Percentiles rank a stretch among this genome's conserved stretches.
These are phyloP conservation scores for Aureobasidium uvarum DNA, from an alignment of 2,329 filamentous ascomycete genomes.

Conservation along the genomic window DNA sequence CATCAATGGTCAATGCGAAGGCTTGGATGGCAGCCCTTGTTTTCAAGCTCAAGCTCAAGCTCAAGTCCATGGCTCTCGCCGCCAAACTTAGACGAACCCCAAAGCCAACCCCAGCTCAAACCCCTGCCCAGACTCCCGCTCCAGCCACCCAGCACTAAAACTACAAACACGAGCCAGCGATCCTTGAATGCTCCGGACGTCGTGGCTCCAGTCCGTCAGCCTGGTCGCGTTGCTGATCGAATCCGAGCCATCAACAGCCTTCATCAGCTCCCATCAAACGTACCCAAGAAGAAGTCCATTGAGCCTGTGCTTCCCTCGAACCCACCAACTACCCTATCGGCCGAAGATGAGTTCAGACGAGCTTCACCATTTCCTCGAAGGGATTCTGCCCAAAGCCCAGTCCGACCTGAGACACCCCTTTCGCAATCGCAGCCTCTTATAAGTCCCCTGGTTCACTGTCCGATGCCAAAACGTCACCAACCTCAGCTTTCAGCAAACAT, in stretches of 20 bases:
- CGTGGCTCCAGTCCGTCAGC: not conserved
- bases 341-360: not conserved
- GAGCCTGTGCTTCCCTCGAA: not conserved
- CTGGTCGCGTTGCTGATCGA: slow-evolving; percentile 28
- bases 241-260: slow-evolving; percentile 27
- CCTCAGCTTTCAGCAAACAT: not conserved
- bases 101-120: slow-evolving; percentile 1
- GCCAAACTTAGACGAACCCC: slow-evolving; percentile 20
- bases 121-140: not conserved
- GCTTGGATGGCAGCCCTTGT: slow-evolving; percentile 3
- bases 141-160: not conserved
- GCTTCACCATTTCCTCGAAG: slow-evolving; percentile 27
- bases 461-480: slow-evolving; percentile 25
- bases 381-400: slow-evolving; percentile 11
- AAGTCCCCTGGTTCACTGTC: slow-evolving; percentile 25
- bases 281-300: not conserved
- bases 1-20: slow-evolving; percentile 22
- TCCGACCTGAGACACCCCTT: slow-evolving; percentile 1
- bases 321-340: not conserved
- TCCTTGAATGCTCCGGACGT: not conserved
- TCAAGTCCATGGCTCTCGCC: slow-evolving; percentile 4
- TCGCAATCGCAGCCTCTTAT: slow-evolving; percentile 16
- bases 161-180: not conserved
- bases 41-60: slow-evolving; percentile 23
- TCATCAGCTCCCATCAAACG: slow-evolving; percentile 4